Percentiles rank a stretch among this genome's conserved stretches.
These are phyloP conservation scores for Castanospermum australe DNA, from an alignment of 306 rosid species.

Conservation along the genomic window DNA sequence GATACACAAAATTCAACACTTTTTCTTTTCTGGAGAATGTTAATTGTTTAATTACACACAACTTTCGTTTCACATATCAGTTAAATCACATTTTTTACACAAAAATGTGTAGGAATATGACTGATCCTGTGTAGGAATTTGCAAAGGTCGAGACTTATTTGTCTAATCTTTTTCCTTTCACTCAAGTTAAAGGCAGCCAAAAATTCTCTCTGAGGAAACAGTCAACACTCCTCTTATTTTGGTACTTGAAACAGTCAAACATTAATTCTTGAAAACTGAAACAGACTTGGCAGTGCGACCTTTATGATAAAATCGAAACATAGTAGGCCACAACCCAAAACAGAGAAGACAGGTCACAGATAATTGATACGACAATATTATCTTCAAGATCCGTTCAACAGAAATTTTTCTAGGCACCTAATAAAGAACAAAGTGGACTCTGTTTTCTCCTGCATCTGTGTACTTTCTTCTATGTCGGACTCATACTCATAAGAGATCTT, in stretches of 20 bases:
- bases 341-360: background rate
- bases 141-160: background rate
- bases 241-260: background rate
- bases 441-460: slow-evolving; percentile 29
- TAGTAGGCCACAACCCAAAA: background rate
- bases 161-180: background rate
- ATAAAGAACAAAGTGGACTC: slow-evolving; percentile 42
- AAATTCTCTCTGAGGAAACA: background rate
- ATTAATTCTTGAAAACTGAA: background rate
- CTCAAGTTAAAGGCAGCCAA: background rate
- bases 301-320: too few relatives aligned
- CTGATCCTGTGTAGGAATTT: background rate
- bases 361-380: background rate
- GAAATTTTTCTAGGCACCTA: slow-evolving; percentile 38
- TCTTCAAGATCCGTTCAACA: slow-evolving; percentile 24
- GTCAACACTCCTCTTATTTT: background rate
- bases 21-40: too few relatives aligned
- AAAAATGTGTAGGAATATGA: too few relatives aligned
- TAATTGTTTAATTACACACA: too few relatives aligned
- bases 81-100: too few relatives aligned
- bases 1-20: too few relatives aligned
- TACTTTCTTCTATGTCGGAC: slow-evolving; percentile 35
- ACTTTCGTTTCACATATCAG: too few relatives aligned
- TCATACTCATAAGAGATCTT: slow-evolving; percentile 56
- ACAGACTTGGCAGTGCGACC: too few relatives aligned